These are phyloP conservation scores for Escallonia rubra DNA, from an alignment of 129 eudicot species.

Conservation along the genomic window DNA sequence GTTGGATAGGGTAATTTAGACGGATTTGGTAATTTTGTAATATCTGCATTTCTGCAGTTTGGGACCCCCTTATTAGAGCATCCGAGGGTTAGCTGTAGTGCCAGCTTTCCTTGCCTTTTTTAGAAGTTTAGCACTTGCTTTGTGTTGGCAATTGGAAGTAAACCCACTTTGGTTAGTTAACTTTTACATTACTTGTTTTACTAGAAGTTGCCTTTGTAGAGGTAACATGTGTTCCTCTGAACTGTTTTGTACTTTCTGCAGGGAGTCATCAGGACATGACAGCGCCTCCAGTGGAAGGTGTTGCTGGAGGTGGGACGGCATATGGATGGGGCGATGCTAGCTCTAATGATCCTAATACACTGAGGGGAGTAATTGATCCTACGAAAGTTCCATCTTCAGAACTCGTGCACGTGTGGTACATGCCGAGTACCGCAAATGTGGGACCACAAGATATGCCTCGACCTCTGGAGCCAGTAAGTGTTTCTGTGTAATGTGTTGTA, in stretches of 20 bases:
- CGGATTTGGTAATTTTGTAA: too few species aligned
- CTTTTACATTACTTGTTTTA: too few species aligned
- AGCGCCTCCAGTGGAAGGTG: conserved; percentile 97
- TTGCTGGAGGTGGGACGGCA: conserved; percentile 97
- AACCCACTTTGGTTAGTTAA: too few species aligned
- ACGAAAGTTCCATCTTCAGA: conserved; percentile 71
- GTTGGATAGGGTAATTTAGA: too few species aligned
- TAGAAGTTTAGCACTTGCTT: too few species aligned
- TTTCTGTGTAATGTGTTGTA: neutral
- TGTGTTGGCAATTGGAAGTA: too few species aligned
- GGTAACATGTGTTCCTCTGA: neutral
- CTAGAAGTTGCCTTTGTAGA: too few species aligned
- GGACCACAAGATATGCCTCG: conserved; percentile 94
- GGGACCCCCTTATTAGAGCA: too few species aligned
- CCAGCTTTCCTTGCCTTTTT: too few species aligned
- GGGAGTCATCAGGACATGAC: conserved; percentile 56
- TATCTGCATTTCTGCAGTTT: too few species aligned
- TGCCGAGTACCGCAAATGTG: conserved; percentile 94
- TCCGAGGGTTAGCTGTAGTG: too few species aligned
- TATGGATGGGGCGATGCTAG: conserved; percentile 86
- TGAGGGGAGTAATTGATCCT: conserved; percentile 74
- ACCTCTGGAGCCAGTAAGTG: conserved; percentile 69
- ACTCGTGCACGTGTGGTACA: conserved; percentile 82
- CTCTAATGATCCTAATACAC: conserved; percentile 39
- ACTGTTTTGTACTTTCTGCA: conserved; percentile 18